Evolutionary conservation across 2,329 filamentous ascomycete species (phyloP).

Genomic region (Epichloe gansuensis): DNA sequence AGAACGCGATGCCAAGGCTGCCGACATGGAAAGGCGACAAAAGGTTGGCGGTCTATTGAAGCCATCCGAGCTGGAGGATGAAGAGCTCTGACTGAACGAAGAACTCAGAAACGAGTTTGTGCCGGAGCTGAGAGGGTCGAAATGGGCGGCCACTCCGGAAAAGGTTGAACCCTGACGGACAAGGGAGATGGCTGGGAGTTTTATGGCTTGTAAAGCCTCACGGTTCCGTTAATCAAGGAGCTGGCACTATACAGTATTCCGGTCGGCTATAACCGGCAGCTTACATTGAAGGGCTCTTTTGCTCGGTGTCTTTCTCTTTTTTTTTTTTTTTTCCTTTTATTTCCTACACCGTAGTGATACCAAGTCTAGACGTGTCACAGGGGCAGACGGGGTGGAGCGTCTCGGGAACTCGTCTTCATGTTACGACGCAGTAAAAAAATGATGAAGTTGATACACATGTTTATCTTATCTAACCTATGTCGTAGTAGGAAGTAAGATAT

Average conservation of each 20-base stretch:
- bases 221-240: background rate
- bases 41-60: constrained; percentile 95
- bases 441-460: background rate
- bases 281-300: background rate
- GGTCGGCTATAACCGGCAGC: background rate
- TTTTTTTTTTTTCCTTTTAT: background rate
- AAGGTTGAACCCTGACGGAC: constrained; percentile 13
- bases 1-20: constrained; percentile 70
- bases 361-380: constrained; percentile 12
- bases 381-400: constrained; percentile 1
- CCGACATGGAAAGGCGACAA: constrained; percentile 81
- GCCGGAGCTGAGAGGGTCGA: constrained; percentile 21
- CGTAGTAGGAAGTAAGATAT: background rate
- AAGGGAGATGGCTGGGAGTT: constrained; percentile 50
- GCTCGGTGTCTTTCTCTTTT: no score
- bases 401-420: background rate
- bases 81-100: constrained; percentile 73
- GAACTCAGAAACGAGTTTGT: constrained; percentile 53
- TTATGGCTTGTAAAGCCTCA: constrained; percentile 40
- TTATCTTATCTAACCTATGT: background rate
- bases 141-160: constrained; percentile 12
- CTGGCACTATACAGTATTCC: background rate
- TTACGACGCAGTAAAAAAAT: constrained; percentile 2
- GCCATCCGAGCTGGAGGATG: constrained; percentile 90
- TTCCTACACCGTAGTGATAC: constrained; percentile 14